Conservation (phyloP, 2,329 filamentous ascomycete species). For the Calonectria naviculata region DNA sequence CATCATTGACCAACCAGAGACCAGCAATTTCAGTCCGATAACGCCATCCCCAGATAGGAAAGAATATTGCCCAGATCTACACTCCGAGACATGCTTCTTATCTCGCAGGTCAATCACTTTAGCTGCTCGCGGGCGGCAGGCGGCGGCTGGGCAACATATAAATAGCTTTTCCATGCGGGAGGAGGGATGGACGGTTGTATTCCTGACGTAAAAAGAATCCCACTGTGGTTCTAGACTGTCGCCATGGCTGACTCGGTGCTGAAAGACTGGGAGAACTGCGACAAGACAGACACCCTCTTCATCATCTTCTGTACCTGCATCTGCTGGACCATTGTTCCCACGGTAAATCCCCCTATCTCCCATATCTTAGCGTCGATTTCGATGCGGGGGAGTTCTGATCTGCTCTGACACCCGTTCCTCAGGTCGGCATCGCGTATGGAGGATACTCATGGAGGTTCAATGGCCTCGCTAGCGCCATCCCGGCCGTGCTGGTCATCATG, state of each 20-base stretch:
- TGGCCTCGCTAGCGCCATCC: slow-evolving; percentile 25
- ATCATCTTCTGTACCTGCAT: slow-evolving; percentile 30
- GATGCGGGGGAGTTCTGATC: not conserved
- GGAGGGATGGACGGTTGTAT: not conserved
- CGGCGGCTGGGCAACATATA: not conserved
- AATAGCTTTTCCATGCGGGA: not conserved
- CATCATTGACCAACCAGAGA: not conserved
- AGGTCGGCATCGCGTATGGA: slow-evolving; percentile 29
- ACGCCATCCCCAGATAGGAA: slow-evolving; percentile 8
- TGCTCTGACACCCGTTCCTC: slow-evolving; percentile 1
- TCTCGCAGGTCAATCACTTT: not conserved
- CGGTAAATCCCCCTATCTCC: slow-evolving; percentile 9
- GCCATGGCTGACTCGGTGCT: slow-evolving; percentile 24
- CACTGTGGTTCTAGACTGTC: not conserved
- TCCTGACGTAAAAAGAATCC: not conserved
- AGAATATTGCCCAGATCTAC: slow-evolving; percentile 18
- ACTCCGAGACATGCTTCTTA: slow-evolving; percentile 10
- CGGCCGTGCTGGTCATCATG: slow-evolving; percentile 28
- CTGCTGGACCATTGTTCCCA: slow-evolving; percentile 32
- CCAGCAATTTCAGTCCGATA: slow-evolving; percentile 1
- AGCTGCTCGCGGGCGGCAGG: not conserved
- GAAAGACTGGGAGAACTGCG: slow-evolving; percentile 28
- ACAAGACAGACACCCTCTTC: slow-evolving; percentile 29
- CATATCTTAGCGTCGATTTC: not conserved
- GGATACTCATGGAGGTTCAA: slow-evolving; percentile 29